phyloP scores from a whole-genome alignment of 805 yeast species.

The Scheffersomyces amazonensis region DNA sequence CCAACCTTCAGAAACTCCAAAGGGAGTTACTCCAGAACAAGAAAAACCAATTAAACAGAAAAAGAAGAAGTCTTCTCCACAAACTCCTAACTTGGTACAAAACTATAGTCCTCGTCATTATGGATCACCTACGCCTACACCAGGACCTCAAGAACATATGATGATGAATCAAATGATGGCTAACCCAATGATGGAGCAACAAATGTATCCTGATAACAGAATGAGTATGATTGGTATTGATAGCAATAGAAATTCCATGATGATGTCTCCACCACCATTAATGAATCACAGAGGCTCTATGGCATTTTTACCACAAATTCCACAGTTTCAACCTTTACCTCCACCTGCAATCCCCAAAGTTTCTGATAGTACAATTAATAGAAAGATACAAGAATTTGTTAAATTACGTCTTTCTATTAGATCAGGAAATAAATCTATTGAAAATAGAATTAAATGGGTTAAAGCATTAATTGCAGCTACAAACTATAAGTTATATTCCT shows the following conservation, averaged over 20 bases:
- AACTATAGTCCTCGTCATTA: not conserved
- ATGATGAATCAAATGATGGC: constrained; percentile 1
- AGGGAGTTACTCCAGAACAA: not conserved
- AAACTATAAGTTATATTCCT: constrained; percentile 36
- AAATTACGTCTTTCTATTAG: constrained; percentile 34
- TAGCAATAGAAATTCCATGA: not conserved
- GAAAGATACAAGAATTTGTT: constrained; percentile 32
- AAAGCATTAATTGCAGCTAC: constrained; percentile 39
- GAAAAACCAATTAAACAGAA: constrained; percentile 1
- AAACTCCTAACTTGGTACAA: not conserved
- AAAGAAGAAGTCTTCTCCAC: not conserved
- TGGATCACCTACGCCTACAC: not conserved
- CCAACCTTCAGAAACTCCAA: not conserved
- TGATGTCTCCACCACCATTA: constrained; percentile 1
- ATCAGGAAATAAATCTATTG: constrained; percentile 39
- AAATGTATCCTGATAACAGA: not conserved
- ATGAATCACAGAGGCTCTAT: not conserved
- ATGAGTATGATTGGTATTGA: not conserved
- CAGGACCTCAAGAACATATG: not conserved
- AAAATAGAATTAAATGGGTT: constrained; percentile 41
- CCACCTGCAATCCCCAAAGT: constrained; percentile 4
- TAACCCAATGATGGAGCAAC: not conserved
- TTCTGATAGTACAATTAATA: constrained; percentile 23
- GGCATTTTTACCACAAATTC: not conserved
- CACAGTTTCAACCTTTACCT: constrained; percentile 1